Percentiles rank a stretch among this genome's conserved stretches.
Conservation (phyloP, 768 basidiomycete genomes). For the Termitomyces eurrhizus region DNA sequence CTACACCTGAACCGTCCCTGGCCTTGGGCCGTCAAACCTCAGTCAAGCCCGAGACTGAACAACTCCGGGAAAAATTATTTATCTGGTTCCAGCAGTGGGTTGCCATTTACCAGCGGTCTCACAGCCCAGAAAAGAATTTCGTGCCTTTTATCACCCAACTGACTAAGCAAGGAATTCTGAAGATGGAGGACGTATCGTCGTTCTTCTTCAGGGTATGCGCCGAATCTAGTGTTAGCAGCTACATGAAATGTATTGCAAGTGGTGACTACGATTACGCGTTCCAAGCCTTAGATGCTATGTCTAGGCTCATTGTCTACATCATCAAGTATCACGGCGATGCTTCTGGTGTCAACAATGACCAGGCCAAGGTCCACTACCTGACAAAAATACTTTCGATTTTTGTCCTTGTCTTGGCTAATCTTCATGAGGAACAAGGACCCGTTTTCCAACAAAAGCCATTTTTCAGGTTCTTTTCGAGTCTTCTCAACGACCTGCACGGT, state of each 20-base stretch:
- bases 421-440: conserved; percentile 90
- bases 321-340: conserved; percentile 99
- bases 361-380: conserved; percentile 93
- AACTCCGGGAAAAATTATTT: conserved; percentile 70
- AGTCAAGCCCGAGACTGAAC: conserved; percentile 68
- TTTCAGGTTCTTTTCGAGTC: conserved; percentile 96
- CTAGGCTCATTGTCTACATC: conserved; percentile 92
- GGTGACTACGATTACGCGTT: conserved; percentile 78
- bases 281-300: conserved; percentile 93
- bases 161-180: conserved; percentile 94
- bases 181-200: conserved; percentile 92
- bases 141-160: conserved; percentile 96
- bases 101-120: conserved; percentile 85
- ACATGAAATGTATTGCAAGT: conserved; percentile 67
- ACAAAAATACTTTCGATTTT: conserved; percentile 97
- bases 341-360: conserved; percentile 86
- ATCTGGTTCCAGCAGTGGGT: conserved; percentile 96
- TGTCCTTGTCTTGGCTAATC: conserved; percentile 90
- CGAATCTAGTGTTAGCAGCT: conserved; percentile 89
- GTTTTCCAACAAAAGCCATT: conserved; percentile 97
- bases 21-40: conserved; percentile 39
- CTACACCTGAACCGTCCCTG: conserved; percentile 29
- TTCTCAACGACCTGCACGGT: conserved; percentile 86
- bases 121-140: conserved; percentile 90
- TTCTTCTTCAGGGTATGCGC: conserved; percentile 99